Evolutionary conservation across 208 protist genomes (phyloP).

Genomic region (Wallacemonas sp.): DNA sequence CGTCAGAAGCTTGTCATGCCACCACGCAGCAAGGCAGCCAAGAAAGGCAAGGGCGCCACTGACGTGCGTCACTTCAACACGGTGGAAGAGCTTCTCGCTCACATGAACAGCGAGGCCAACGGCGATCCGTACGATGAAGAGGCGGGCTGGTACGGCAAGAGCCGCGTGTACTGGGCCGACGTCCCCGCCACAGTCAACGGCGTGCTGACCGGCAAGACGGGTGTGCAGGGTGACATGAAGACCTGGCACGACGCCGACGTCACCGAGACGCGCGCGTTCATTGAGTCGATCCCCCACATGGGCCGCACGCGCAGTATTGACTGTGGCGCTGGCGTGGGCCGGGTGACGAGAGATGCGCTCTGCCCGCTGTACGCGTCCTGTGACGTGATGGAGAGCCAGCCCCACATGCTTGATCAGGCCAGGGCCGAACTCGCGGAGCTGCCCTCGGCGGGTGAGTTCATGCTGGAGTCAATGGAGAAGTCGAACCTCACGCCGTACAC

Average conservation of each 20-base stretch:
- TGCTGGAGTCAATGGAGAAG: constrained; percentile 46
- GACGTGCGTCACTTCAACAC: constrained; percentile 14
- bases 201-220: constrained; percentile 51
- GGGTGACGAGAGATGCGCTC: constrained; percentile 45
- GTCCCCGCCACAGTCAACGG: constrained; percentile 51
- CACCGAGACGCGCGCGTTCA: constrained; percentile 31
- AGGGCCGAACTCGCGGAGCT: constrained; percentile 30
- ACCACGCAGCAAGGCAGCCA: background rate
- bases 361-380: constrained; percentile 32
- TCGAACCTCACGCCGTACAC: constrained; percentile 25
- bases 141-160: constrained; percentile 57
- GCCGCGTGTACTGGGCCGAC: constrained; percentile 53
- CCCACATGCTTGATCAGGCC: constrained; percentile 51
- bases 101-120: constrained; percentile 15
- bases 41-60: background rate
- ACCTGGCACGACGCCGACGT: constrained; percentile 40
- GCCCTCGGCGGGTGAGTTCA: constrained; percentile 36
- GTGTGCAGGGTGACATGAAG: constrained; percentile 23
- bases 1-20: background rate
- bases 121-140: constrained; percentile 39
- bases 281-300: constrained; percentile 34
- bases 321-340: constrained; percentile 63
- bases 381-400: constrained; percentile 54
- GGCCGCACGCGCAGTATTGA: constrained; percentile 44
- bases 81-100: constrained; percentile 13